Evolutionary conservation across 1,284 basidiomycete genomes (phyloP).

Genomic region (Xanthoconium separans): DNA sequence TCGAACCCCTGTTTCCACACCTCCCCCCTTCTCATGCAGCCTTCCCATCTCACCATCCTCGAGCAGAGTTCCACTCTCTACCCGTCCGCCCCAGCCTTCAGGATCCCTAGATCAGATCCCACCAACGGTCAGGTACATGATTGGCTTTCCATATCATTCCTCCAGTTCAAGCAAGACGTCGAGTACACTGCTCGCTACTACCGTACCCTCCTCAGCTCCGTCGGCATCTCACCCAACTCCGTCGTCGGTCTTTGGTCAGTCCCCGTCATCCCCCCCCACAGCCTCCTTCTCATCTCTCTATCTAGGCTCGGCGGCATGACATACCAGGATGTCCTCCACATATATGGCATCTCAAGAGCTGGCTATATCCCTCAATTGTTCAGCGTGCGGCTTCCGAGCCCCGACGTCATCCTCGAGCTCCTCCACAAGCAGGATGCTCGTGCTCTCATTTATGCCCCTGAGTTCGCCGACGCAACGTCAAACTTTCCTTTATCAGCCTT

Average conservation of each 20-base stretch:
- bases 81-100: conserved; percentile 50
- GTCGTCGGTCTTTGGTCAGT: conserved; percentile 68
- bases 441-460: conserved; percentile 60
- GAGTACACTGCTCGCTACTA: conserved; percentile 56
- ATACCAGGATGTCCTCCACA: conserved; percentile 65
- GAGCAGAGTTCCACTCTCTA: conserved; percentile 43
- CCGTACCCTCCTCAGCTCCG: conserved; percentile 42
- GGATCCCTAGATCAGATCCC: conserved; percentile 42
- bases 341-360: conserved; percentile 69
- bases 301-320: conserved; percentile 65
- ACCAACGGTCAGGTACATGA: conserved; percentile 35
- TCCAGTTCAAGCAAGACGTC: conserved; percentile 53
- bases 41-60: conserved; percentile 52
- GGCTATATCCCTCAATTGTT: conserved; percentile 73
- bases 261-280: conserved; percentile 1
- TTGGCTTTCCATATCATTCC: conserved; percentile 55
- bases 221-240: conserved; percentile 48
- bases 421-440: conserved; percentile 54
- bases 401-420: conserved; percentile 64
- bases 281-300: conserved; percentile 8
- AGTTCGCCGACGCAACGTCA: conserved; percentile 37
- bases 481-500: conserved; percentile 49
- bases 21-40: conserved; percentile 30
- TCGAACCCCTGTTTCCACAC: conserved; percentile 4
- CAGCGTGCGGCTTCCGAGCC: conserved; percentile 67